Evolutionary conservation across 176 grass and related monocot species (phyloP).

Genomic region (maize (Zea mays)): Zm-B73-REFERENCE-NAM-5.0 NC_050097.1:241660001-241660500

Average conservation of each 20-base stretch:
- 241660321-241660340: too few relatives aligned
- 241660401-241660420: too few relatives aligned
- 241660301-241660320: not conserved
- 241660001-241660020: conserved; percentile 39
- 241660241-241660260: conserved; percentile 55
- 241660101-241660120: conserved; percentile 41
- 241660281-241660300: not conserved
- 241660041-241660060: conserved; percentile 15
- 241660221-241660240: conserved; percentile 42
- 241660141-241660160: conserved; percentile 75
- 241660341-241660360: too few relatives aligned
- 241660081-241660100: conserved; percentile 50
- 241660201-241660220: conserved; percentile 28
- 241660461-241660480: conserved; percentile 23
- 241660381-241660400: too few relatives aligned
- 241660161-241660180: conserved; percentile 20
- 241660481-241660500: conserved; percentile 27
- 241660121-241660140: conserved; percentile 30
- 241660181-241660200: conserved; percentile 29
- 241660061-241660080: conserved; percentile 29
- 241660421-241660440: too few relatives aligned
- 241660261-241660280: not conserved
- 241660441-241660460: not conserved
- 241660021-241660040: not conserved
- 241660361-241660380: not conserved